Conservation (phyloP, 768 basidiomycete genomes). For the Boletus barrowsii region DNA sequence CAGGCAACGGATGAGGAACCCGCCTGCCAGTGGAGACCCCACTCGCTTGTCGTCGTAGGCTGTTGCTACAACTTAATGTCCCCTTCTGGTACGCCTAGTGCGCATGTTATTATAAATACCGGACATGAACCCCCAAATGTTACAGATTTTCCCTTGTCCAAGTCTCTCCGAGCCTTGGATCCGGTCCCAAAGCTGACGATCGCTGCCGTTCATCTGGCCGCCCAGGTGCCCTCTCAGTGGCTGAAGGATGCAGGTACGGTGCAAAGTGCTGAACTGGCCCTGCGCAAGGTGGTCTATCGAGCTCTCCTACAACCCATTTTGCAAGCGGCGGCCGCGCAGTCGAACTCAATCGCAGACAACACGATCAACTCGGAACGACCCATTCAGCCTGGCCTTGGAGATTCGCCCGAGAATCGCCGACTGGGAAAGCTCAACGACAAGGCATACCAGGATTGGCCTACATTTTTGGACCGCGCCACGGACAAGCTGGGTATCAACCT, state of each 20-base stretch:
- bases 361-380: background rate
- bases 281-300: constrained; percentile 71
- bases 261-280: constrained; percentile 44
- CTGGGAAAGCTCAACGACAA: constrained; percentile 51
- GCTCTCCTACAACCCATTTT: constrained; percentile 49
- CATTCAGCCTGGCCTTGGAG: constrained; percentile 32
- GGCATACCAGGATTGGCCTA: constrained; percentile 48
- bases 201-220: constrained; percentile 60
- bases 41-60: constrained; percentile 60
- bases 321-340: constrained; percentile 9
- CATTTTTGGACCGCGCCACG: constrained; percentile 41
- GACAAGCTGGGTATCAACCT: constrained; percentile 26
- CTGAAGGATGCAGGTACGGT: constrained; percentile 33
- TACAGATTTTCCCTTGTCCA: constrained; percentile 57
- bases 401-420: constrained; percentile 41
- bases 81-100: constrained; percentile 38
- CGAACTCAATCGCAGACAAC: background rate
- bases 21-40: constrained; percentile 43
- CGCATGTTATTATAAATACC: background rate
- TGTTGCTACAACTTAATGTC: constrained; percentile 78
- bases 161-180: constrained; percentile 15
- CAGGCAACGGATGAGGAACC: background rate
- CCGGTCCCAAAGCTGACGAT: constrained; percentile 30
- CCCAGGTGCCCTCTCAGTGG: constrained; percentile 70
- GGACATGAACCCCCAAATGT: constrained; percentile 1